Percentiles rank a stretch among this genome's conserved stretches.
phyloP scores from a whole-genome alignment of 306 rosid species.

The Medicago lupulina region DNA sequence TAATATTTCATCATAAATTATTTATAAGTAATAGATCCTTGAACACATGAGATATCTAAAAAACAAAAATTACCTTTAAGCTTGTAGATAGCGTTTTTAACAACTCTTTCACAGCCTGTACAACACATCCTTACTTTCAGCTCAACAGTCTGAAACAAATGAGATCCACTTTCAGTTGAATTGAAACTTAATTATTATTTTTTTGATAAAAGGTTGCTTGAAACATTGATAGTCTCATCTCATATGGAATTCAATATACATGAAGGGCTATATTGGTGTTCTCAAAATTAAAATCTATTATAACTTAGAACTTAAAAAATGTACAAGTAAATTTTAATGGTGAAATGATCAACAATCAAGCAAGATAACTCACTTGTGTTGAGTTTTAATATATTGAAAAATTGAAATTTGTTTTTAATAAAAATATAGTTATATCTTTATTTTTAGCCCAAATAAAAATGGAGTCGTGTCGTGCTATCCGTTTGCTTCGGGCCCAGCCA shows the following conservation, averaged over 20 bases:
- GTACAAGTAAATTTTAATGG: background rate
- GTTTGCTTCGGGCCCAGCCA: background rate
- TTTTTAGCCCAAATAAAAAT: too few species aligned
- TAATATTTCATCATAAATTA: too few species aligned
- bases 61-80: conserved; percentile 66
- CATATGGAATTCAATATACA: background rate
- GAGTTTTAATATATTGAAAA: background rate
- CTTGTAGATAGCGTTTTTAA: conserved; percentile 79
- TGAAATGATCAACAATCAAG: too few species aligned
- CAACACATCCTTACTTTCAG: conserved; percentile 98
- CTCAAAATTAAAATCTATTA: too few species aligned
- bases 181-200: too few species aligned
- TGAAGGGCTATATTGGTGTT: background rate
- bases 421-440: too few species aligned
- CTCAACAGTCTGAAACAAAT: conserved; percentile 88
- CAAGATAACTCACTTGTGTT: too few species aligned
- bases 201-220: background rate
- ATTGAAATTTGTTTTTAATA: too few species aligned
- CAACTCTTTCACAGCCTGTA: conserved; percentile 91
- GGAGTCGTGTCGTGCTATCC: too few species aligned
- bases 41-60: background rate
- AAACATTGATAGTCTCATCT: background rate
- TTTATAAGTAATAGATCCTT: too few species aligned
- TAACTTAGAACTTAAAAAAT: too few species aligned
- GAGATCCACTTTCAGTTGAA: conserved; percentile 35